Base-by-base conservation (phyloP, 2,329 filamentous ascomycete species). In the Ascochyta koolunga region DNA sequence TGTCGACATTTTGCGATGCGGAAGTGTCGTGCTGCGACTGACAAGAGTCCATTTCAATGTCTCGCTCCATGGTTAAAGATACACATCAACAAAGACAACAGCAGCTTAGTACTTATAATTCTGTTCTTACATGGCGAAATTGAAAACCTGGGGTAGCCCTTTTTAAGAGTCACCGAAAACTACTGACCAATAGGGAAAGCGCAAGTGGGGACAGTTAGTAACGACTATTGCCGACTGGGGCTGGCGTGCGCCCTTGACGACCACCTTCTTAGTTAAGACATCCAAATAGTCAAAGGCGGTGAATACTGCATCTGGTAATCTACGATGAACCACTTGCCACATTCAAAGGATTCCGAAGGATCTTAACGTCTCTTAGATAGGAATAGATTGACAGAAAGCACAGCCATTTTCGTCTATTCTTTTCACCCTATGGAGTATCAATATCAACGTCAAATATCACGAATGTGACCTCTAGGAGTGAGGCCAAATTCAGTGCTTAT, bases 201-300 rank as follows among this genome's bases (percentile, higher is more conserved):
- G 7, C 8, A 15, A 9, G 24, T 29, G 38, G 24, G n/a, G 24
- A n/a, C 21, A 15, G 5, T 29, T 3, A 19, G n/a, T 1, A 43
- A n/a, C 7, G 25, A 44, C 45, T 39, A 31, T 41, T 46, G 13
- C 52, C 16, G 6, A 37, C 24, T 19, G n/a, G 47, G 54, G 25
- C 45, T 52, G 40, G 54, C 38, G 54, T 43, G 45, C 57, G 57
- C 58, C 58, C 54, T 60, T 60, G 11, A 19, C 19, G 18, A 19
- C 15, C 25, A 50, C 48, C 40, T 44, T 50, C 48, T 21, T 11
- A 25, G 29, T 39, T 5, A 18, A 31, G 47, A 36, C 4, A 6
- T 6, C 10, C 7, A 9, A 16, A 2, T 5, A 33, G 31, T 33
- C 31, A 33, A 16, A 16, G 22, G 22, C 22, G 22, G 31, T 9